A percentile compares a stretch with the other conserved stretches of the same genome.
Conservation (phyloP, 2,329 filamentous ascomycete genomes). For the Colletotrichum musae region DNA sequence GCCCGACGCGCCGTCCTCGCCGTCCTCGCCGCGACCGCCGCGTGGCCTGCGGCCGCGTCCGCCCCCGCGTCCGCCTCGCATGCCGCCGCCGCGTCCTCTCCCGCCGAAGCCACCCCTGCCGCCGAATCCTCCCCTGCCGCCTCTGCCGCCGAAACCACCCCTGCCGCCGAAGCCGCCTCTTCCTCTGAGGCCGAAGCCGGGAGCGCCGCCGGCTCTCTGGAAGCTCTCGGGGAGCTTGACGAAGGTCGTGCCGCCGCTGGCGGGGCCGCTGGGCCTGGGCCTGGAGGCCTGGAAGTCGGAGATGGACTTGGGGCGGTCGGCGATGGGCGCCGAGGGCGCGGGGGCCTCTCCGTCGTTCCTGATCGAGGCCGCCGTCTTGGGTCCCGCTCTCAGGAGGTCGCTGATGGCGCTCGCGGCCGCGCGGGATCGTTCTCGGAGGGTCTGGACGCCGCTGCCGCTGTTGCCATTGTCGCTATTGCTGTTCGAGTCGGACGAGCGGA, state of each 20-base stretch:
- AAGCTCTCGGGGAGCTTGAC: constrained; percentile 32
- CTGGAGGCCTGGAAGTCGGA: constrained; percentile 57
- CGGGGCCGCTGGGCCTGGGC: constrained; percentile 49
- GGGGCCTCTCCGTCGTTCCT: constrained; percentile 11
- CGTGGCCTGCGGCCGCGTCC: constrained; percentile 43
- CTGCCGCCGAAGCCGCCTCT: constrained; percentile 14
- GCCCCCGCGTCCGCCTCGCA: constrained; percentile 36
- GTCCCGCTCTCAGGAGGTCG: constrained; percentile 45
- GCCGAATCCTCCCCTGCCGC: constrained; percentile 23
- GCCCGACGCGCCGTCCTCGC: constrained; percentile 3
- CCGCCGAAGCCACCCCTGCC: constrained; percentile 29
- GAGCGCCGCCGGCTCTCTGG: constrained; percentile 11
- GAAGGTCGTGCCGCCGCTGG: constrained; percentile 34
- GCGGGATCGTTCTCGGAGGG: constrained; percentile 49
- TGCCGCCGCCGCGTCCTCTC: constrained; percentile 25
- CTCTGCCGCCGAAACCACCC: constrained; percentile 22
- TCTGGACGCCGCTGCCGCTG: constrained; percentile 14
- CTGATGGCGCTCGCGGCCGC: constrained; percentile 54
- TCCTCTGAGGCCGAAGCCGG: neutral
- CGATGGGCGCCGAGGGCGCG: neutral
- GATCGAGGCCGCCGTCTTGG: constrained; percentile 20
- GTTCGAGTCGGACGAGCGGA: constrained; percentile 48
- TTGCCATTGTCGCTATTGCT: constrained; percentile 24
- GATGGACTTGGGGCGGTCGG: constrained; percentile 37
- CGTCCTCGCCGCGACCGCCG: constrained; percentile 38